phyloP scores from a whole-genome alignment of 108 stramenopile genomes.

The Halocafeteria seosinensis region DNA sequence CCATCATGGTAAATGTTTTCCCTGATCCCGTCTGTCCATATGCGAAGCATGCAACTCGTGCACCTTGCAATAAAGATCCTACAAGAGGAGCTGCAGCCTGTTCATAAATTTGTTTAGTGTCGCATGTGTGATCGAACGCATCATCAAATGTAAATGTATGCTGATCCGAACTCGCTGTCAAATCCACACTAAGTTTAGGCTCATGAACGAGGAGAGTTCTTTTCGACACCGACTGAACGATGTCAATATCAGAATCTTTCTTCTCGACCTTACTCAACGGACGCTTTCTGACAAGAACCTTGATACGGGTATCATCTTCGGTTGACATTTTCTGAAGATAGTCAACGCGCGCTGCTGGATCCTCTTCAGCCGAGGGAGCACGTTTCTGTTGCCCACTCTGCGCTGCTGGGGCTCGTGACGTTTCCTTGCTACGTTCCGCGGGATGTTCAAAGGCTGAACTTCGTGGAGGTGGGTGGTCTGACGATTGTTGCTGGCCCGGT shows the following conservation, averaged over 20 bases:
- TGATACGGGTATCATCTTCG: not conserved
- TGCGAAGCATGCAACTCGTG: slow-evolving; percentile 2
- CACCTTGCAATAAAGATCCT: slow-evolving; percentile 2
- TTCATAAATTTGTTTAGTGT: not conserved
- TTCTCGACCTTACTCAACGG: not conserved
- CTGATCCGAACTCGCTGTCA: not conserved
- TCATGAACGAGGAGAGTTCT: slow-evolving; percentile 3
- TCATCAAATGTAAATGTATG: slow-evolving; percentile 10
- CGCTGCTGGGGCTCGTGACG: no score
- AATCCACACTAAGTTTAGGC: slow-evolving; percentile 2
- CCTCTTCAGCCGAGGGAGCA: not conserved
- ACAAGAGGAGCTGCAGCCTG: not conserved
- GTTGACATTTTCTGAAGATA: not conserved
- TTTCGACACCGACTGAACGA: not conserved
- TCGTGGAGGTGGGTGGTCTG: no score
- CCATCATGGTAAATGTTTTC: slow-evolving; percentile 16
- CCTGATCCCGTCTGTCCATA: slow-evolving; percentile 19
- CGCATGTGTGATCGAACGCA: slow-evolving; percentile 4
- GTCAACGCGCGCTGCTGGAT: not conserved
- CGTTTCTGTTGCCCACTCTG: not conserved
- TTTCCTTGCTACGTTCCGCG: no score
- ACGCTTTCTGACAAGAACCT: slow-evolving; percentile 6
- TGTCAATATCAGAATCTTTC: not conserved
- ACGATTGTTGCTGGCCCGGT: no score
- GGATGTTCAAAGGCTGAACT: no score